Evolutionary conservation across 352 stramenopile species (phyloP), one percentile per base, ranked within the genome.

Genomic region (Pythium angustatum): DNA sequence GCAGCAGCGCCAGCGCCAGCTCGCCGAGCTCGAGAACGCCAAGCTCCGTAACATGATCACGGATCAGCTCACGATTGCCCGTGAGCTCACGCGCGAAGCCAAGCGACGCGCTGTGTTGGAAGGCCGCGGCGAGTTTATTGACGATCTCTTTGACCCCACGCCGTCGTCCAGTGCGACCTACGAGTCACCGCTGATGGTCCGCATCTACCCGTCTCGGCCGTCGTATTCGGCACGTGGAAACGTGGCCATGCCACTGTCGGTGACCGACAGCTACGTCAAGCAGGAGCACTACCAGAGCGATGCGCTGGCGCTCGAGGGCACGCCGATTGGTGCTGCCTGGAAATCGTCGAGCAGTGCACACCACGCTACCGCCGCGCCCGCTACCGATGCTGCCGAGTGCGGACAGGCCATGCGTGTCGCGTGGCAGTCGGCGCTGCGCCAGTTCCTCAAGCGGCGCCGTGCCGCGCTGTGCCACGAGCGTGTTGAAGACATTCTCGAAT

Each of bases 41-140:
- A 83, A 83, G 63, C 69, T 87, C 31, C 63, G 68, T 5, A 70
- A 77, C 47, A 80, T 81, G 63, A 58, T 85, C 38, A 63, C 76
- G 28, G 71, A 61, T 8, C 76, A 87, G 45, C 73, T 79, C 50
- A 73, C 72, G 17, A 47, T 84, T 21, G 71, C 75, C 0, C 63
- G 66, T n/a, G 60, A 61, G 3, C 51, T 67, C 40, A 61, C 41
- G 30, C 60, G 43, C 48, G 48, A 43, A 12, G 57, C 45, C 19
- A 64, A 57, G 47, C 57, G 57, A 14, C 44, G 34, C 1, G 57
- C 57, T 17, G 14, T 64, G 2, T 17, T 64, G 3, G 52, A 45
- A 24, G 45, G 26, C 26, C 52, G 26, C 21, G 26, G 34, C 14
- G 53, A 61, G n/a, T 31, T 40, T 2, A 26, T 45, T 24, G 14